Base-by-base conservation (phyloP, 768 basidiomycete genomes). In the Boletus barrowsii region DNA sequence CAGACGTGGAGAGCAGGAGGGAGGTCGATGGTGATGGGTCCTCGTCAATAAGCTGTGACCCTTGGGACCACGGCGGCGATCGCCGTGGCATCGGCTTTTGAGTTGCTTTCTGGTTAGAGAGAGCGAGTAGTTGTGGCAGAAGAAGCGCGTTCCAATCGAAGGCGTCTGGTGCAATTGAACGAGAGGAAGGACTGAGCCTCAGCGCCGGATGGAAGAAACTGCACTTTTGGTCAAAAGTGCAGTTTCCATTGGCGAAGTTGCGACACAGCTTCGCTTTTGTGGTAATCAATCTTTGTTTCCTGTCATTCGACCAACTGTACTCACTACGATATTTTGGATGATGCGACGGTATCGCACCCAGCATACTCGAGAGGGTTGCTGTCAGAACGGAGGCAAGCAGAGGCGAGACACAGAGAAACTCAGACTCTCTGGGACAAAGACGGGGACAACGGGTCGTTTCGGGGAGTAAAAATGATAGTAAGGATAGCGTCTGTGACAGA, bases 151-250 rank as follows among this genome's bases (percentile, higher is more conserved):
- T 61, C 68, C 61, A 66, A 13, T 51, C 49, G 36, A 61, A 30
- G 35, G 55, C 47, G 4, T 57, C 55, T 48, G 49, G 59, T 29
- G 61, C 49, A 22, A 64, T 59, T 1, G 62, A 52, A 15, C 53
- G 59, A 45, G 59, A 44, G 35, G 57, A 46, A 13, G 60, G 54
- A 43, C 56, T 39, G 29, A 50, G 47, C n/a, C 53, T 47, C 37
- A 41, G 37, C 3, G 51, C 30, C 10, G 70, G 68, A 53, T 77
- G 74, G 33, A 75, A 35, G 63, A 74, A 77, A 35, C 62, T 74
- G 64, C 75, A 77, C 35, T 63, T 65, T 20, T 64, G 58, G 54
- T 73, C 76, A 54, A 71, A 73, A 18, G 70, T 65, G 61, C 74
- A 77, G 54, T 61, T 56, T 35, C 76, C 75, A 33, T 55, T 66